These are phyloP conservation scores for Beauveria australis DNA, from an alignment of 2,329 filamentous ascomycete species.

Conservation along the genomic window DNA sequence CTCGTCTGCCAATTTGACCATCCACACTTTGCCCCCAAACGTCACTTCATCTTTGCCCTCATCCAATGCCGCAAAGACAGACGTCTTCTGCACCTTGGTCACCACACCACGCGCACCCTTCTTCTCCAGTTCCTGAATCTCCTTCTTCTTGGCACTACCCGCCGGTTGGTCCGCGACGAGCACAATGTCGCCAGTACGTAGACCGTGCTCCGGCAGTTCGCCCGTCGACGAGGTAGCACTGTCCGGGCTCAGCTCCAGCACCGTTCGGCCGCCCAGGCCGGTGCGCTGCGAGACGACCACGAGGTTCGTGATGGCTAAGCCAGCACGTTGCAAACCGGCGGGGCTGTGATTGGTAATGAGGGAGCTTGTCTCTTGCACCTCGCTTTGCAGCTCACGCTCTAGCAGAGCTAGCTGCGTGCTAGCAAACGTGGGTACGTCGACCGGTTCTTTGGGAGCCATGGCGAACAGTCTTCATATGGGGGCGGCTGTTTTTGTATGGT, in stretches of 20 bases:
- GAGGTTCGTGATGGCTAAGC: conserved; percentile 73
- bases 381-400: conserved; percentile 60
- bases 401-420: conserved; percentile 63
- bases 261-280: conserved; percentile 81
- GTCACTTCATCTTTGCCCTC: conserved; percentile 46
- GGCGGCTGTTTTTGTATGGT: not conserved
- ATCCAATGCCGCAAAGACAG: conserved; percentile 61
- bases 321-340: conserved; percentile 61
- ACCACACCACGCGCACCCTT: conserved; percentile 65
- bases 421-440: conserved; percentile 62
- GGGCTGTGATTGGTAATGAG: conserved; percentile 63
- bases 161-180: conserved; percentile 66
- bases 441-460: conserved; percentile 33
- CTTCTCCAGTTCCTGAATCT: conserved; percentile 62
- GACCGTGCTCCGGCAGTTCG: conserved; percentile 65
- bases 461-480: not conserved
- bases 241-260: conserved; percentile 72
- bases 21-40: conserved; percentile 46
- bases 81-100: conserved; percentile 49
- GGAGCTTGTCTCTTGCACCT: conserved; percentile 60
- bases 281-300: conserved; percentile 69
- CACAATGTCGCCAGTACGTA: conserved; percentile 72
- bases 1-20: conserved; percentile 61
- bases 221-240: conserved; percentile 49
- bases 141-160: conserved; percentile 63